Evolutionary conservation across 1,284 basidiomycete genomes (phyloP), one percentile per base, ranked within the genome.

Genomic region (Polyporus tsugae): DNA sequence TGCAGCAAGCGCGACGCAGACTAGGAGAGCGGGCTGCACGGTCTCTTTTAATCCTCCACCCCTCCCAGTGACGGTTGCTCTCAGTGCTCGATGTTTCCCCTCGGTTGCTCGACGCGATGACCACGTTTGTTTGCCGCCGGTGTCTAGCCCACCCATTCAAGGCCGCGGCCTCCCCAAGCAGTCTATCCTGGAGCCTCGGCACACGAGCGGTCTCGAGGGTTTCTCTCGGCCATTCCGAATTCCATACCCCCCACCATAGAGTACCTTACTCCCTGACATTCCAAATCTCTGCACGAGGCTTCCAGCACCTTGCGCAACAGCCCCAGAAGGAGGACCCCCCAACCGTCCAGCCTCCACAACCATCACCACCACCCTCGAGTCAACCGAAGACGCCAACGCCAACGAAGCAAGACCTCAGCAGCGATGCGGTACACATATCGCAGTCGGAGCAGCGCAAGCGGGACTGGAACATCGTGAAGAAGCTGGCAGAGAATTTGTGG

Each of bases 401-500:
- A 19, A 33, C 61, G 7, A 69, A 69, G 38, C 69, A 72, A 36
- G 69, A 72, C 63, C 63, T 69, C 17, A 65, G 65, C 1, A 65
- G 65, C 13, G 71, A 72, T 17, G 63, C 70, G 6, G 67, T 74
- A 3, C 75, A 78, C 57, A 65, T 78, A n/a, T 69, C 75, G 7
- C 65, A 71, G 38, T 52, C 74, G 5, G 87, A 92, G 72, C 91
- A 93, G 76, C 84, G 92, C 46, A 82, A 79, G 72, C 88, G 83
- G 63, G 92, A 94, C 78, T 93, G 90, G 91, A 79, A 77, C 49
- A 91, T 93, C 63, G 83, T 92, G 57, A 88, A 86, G 75, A 83
- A 81, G 64, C 81, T 94, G 15, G 84, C 90, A 70, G 82, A 84
- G 36, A 91, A 93, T 70, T 87, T 94, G 35, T 94, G 92, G 92